A percentile compares a stretch with the other conserved stretches of the same genome.
Conservation (phyloP, 768 basidiomycete genomes). For the Chalciporus pseudorubinellus region DNA sequence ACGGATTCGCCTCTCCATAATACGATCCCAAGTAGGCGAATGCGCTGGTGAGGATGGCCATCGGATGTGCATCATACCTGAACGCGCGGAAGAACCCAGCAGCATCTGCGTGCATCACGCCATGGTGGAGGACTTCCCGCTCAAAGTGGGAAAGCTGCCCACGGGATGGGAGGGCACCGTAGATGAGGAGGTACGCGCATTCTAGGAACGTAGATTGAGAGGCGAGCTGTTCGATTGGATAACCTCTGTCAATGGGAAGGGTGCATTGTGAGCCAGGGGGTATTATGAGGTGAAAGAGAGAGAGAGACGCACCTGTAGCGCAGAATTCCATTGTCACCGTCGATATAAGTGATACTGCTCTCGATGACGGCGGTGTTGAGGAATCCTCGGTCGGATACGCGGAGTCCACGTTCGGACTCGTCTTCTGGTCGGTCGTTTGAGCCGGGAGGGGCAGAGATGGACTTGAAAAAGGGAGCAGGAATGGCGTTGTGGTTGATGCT, state of each 20-base stretch:
- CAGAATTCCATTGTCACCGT: conserved; percentile 82
- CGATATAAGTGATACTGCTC: conserved; percentile 86
- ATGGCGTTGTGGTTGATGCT: conserved; percentile 83
- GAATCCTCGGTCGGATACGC: conserved; percentile 78
- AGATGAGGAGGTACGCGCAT: conserved; percentile 82
- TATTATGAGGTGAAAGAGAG: not conserved
- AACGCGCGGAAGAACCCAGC: conserved; percentile 69
- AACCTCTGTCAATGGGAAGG: conserved; percentile 53
- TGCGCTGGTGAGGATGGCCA: conserved; percentile 85
- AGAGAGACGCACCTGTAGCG: conserved; percentile 60
- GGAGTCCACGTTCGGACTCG: conserved; percentile 77
- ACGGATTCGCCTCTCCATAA: conserved; percentile 86
- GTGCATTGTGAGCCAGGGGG: not conserved
- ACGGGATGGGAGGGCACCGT: conserved; percentile 72
- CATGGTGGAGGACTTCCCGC: conserved; percentile 76
- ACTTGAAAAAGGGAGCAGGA: conserved; percentile 78
- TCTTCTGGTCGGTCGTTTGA: conserved; percentile 73
- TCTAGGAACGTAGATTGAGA: conserved; percentile 78
- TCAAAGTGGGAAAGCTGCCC: conserved; percentile 63
- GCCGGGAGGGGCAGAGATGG: conserved; percentile 56
- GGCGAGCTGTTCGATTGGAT: conserved; percentile 91
- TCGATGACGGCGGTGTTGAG: conserved; percentile 79
- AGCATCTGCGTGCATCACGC: conserved; percentile 63
- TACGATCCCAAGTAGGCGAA: conserved; percentile 88
- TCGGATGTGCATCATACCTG: conserved; percentile 90